phyloP scores from a whole-genome alignment of 805 yeast species.

The Spathaspora girioi region DNA sequence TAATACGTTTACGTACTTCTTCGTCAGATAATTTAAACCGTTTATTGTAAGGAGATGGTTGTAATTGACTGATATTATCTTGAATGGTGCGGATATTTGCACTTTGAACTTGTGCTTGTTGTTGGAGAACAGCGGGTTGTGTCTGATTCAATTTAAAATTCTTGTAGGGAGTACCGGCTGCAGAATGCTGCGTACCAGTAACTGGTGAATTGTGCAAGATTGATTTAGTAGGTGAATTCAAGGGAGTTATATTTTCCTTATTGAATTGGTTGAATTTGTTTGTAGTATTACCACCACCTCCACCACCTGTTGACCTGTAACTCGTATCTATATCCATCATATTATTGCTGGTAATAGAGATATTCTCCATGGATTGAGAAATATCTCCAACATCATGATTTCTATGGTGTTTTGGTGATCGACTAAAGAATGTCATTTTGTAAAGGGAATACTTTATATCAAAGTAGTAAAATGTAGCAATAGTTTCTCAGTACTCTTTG shows the following conservation, averaged over 20 bases:
- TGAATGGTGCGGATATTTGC: conserved; percentile 13
- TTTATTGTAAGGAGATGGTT: conserved; percentile 17
- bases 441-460: not conserved
- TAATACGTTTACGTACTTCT: conserved; percentile 57
- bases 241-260: conserved; percentile 36
- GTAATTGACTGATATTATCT: conserved; percentile 30
- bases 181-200: not conserved
- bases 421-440: conserved; percentile 14
- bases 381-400: conserved; percentile 28
- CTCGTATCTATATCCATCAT: conserved; percentile 40
- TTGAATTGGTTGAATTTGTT: conserved; percentile 13
- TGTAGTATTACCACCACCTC: not conserved
- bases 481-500: not conserved
- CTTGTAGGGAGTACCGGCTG: conserved; percentile 5
- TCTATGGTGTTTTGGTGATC: conserved; percentile 14
- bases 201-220: conserved; percentile 30
- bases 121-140: conserved; percentile 6
- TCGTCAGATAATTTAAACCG: conserved; percentile 19
- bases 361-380: conserved; percentile 42
- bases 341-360: conserved; percentile 29
- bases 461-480: not conserved
- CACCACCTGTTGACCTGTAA: conserved; percentile 13
- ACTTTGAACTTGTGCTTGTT: conserved; percentile 11
- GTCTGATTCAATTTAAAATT: conserved; percentile 3
- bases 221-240: conserved; percentile 32